These are phyloP conservation scores for Xylaria castorea DNA, from an alignment of 495 filamentous ascomycete genomes.

Conservation along the genomic window DNA sequence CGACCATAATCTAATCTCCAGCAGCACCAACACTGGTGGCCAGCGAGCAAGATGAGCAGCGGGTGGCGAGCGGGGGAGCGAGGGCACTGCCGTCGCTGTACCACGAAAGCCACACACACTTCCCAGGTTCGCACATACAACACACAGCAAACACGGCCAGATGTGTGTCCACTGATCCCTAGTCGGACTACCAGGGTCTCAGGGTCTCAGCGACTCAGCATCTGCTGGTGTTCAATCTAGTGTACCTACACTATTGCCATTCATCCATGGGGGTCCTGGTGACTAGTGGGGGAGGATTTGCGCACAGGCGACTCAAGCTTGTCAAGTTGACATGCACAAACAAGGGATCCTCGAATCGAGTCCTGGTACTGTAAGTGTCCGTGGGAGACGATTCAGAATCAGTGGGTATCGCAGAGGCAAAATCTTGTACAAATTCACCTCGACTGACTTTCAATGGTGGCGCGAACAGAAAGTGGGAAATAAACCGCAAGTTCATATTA, in stretches of 20 bases:
- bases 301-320: background rate
- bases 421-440: background rate
- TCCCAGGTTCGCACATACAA: constrained; percentile 3
- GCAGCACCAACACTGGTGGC: constrained; percentile 7
- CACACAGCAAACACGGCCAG: constrained; percentile 25
- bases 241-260: background rate
- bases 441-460: background rate
- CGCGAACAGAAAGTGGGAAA: background rate
- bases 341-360: constrained; percentile 19
- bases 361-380: background rate
- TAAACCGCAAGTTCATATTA: background rate
- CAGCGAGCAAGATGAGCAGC: constrained; percentile 24
- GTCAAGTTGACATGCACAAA: background rate
- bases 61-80: constrained; percentile 19
- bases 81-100: constrained; percentile 18
- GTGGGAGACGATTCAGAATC: background rate
- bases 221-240: background rate
- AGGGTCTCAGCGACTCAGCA: constrained; percentile 7
- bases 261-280: background rate
- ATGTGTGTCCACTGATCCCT: constrained; percentile 12
- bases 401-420: background rate
- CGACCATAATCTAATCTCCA: background rate
- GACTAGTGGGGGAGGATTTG: background rate
- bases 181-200: constrained; percentile 15
- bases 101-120: constrained; percentile 23